phyloP scores from a whole-genome alignment of 2,329 filamentous ascomycete genomes.

The Trichoderma citrinoviride region DNA sequence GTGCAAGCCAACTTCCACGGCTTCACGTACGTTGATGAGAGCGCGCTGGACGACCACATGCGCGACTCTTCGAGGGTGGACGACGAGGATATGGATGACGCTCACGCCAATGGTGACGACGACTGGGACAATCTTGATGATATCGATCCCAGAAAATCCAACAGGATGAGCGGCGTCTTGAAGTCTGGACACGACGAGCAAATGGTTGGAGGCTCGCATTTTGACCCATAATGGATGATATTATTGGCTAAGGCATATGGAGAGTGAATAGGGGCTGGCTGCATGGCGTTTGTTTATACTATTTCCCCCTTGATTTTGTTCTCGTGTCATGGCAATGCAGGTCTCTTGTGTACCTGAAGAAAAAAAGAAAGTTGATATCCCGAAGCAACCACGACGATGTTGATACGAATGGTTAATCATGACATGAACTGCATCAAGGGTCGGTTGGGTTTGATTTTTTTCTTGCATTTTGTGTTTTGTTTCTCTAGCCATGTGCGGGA shows the following conservation, averaged over 20 bases:
- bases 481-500: slow-evolving; percentile 24
- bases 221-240: slow-evolving; percentile 54
- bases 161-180: slow-evolving; percentile 64
- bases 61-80: slow-evolving; percentile 44
- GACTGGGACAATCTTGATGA: slow-evolving; percentile 60
- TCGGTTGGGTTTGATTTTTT: slow-evolving; percentile 34
- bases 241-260: neutral
- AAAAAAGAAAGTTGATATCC: slow-evolving; percentile 31
- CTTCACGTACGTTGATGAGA: slow-evolving; percentile 99
- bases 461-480: slow-evolving; percentile 30
- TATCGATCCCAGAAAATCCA: slow-evolving; percentile 49
- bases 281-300: slow-evolving; percentile 16
- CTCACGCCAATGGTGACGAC: slow-evolving; percentile 52
- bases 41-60: slow-evolving; percentile 86
- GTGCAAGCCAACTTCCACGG: slow-evolving; percentile 98
- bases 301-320: slow-evolving; percentile 26
- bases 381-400: slow-evolving; percentile 21
- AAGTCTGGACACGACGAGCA: slow-evolving; percentile 59
- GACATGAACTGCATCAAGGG: slow-evolving; percentile 41
- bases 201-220: slow-evolving; percentile 61
- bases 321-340: slow-evolving; percentile 25
- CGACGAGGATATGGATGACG: slow-evolving; percentile 61
- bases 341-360: slow-evolving; percentile 30
- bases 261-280: neutral
- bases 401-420: slow-evolving; percentile 33